Evolutionary conservation across 2,329 filamentous ascomycete genomes (phyloP), one percentile per base, ranked within the genome.

Genomic region (Neonectria magnoliae): DNA sequence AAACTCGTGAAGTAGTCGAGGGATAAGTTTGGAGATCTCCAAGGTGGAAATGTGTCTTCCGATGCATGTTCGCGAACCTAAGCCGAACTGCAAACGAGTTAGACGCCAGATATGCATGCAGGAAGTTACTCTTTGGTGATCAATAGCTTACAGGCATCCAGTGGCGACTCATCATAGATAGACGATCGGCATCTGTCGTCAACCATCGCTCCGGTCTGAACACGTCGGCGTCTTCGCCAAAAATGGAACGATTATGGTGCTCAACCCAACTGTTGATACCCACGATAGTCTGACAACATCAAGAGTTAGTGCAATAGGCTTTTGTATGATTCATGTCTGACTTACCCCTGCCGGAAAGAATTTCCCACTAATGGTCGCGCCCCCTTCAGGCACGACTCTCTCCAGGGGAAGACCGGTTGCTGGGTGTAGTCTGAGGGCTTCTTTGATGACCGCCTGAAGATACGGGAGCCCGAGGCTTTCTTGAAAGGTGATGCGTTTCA

Each of bases 341-440:
- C 42, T 45, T 16, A 45, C 42, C 18, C 42, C 42, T 45, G 18
- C 42, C 11, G 42, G 42, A 22, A 45, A 45, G 42, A 45, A 45
- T 22, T 45, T 45, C 42, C 72, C 76, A 5, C 76, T 74, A 11
- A 87, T 77, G 4, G 77, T 77, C 0, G 76, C 76, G 2, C 85
- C 84, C 1, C 76, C 79, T 3, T 77, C 58, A 0, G 84, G 82
- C 0, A 87, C 83, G 1, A 79, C 76, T 9, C 85, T 78, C 75
- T 81, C 81, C 20, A 86, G 71, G 2, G 83, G 80, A 8, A 87
- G 70, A 2, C 82, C 84, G 0, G 80, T 79, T 2, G 83, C 81
- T 4, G 84, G 78, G 57, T 85, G 81, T 42, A 87, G 72, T 25
- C 85, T 80, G 9, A 87, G 70, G 0, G 81, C 81, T 69, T 45